These are phyloP conservation scores for Microstroma glucosiphilum DNA, from an alignment of 1,284 basidiomycete genomes.

Conservation along the genomic window DNA sequence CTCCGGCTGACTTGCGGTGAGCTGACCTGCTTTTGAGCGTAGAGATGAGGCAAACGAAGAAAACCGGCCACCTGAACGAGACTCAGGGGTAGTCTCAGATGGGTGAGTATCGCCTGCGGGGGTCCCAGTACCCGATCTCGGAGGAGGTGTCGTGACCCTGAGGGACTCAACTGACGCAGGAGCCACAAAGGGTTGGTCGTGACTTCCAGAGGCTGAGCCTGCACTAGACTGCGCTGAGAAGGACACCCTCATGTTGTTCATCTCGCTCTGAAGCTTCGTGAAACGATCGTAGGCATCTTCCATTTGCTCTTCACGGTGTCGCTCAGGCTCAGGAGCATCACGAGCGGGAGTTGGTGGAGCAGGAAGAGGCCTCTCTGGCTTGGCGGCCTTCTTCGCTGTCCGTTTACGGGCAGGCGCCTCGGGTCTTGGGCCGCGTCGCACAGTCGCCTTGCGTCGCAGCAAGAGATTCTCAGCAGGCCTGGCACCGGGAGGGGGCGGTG, in stretches of 20 bases:
- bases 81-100: constrained; percentile 13
- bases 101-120: constrained; percentile 16
- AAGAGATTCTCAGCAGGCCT: background rate
- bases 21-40: background rate
- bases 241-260: background rate
- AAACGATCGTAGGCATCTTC: constrained; percentile 85
- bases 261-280: constrained; percentile 55
- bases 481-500: constrained; percentile 24
- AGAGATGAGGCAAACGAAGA: background rate
- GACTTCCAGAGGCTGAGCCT: background rate
- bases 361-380: constrained; percentile 22
- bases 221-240: background rate
- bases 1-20: constrained; percentile 6
- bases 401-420: constrained; percentile 17
- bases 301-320: constrained; percentile 47
- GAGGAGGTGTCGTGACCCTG: no score
- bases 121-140: background rate
- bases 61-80: constrained; percentile 17
- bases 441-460: background rate
- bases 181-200: no score
- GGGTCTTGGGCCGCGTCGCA: constrained; percentile 21
- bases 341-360: constrained; percentile 6
- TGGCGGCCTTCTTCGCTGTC: constrained; percentile 9
- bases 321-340: constrained; percentile 41
- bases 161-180: no score